These are phyloP conservation scores for Somion occarium DNA, from an alignment of 1,284 basidiomycete species.

Conservation along the genomic window DNA sequence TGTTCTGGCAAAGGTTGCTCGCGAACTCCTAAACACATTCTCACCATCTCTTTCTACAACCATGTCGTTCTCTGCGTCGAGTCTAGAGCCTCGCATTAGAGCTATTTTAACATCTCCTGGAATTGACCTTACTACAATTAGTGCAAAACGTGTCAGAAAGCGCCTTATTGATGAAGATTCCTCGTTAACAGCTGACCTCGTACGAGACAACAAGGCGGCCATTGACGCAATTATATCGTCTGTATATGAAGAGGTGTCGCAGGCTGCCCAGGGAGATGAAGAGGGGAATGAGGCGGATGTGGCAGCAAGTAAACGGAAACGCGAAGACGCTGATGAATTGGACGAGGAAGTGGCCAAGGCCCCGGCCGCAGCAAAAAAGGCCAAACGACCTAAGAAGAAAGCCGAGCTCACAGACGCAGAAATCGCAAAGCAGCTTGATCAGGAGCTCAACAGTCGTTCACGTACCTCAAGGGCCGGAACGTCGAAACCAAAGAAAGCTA, in stretches of 20 bases:
- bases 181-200: slow-evolving; percentile 45
- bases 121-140: slow-evolving; percentile 68
- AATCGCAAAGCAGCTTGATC: slow-evolving; percentile 64
- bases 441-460: slow-evolving; percentile 65
- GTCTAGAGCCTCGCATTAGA: slow-evolving; percentile 55
- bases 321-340: slow-evolving; percentile 28
- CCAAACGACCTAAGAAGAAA: slow-evolving; percentile 37
- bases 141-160: slow-evolving; percentile 73
- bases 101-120: slow-evolving; percentile 66
- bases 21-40: too few species aligned
- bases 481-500: slow-evolving; percentile 22
- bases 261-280: slow-evolving; percentile 12
- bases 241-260: slow-evolving; percentile 51
- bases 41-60: neutral
- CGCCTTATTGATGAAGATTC: slow-evolving; percentile 50
- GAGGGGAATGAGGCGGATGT: slow-evolving; percentile 18
- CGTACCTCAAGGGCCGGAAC: slow-evolving; percentile 34
- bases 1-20: too few species aligned
- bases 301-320: slow-evolving; percentile 25
- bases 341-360: slow-evolving; percentile 33
- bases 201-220: slow-evolving; percentile 54
- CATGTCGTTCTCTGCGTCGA: slow-evolving; percentile 21
- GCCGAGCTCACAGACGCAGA: slow-evolving; percentile 58
- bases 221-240: slow-evolving; percentile 55
- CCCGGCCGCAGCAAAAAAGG: slow-evolving; percentile 30